Evolutionary conservation across 257 asterid species (phyloP).

Genomic region (Solanum ossicruentum): DNA sequence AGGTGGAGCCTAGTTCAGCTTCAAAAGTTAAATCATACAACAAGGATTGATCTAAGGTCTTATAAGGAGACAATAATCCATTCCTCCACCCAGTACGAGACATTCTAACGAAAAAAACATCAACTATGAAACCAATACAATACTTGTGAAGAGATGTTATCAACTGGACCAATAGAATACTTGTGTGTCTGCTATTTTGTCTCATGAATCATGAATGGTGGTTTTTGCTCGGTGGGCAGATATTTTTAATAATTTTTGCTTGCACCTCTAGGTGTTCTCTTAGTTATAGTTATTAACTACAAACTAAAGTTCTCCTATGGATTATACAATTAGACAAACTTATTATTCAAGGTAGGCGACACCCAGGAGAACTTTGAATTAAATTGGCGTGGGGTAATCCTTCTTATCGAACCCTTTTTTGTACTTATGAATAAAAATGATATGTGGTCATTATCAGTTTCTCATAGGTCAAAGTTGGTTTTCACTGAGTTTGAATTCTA

Average conservation of each 20-base stretch:
- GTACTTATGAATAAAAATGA: background rate
- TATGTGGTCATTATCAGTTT: background rate
- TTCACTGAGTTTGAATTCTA: background rate
- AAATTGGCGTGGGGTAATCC: background rate
- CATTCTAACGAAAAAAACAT: background rate
- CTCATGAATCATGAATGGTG: background rate
- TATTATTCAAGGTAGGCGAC: background rate
- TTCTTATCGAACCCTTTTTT: background rate
- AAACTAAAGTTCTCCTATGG: background rate
- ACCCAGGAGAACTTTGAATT: background rate
- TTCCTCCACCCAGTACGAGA: background rate
- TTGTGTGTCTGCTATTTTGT: background rate
- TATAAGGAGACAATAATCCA: background rate
- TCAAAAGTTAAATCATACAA: background rate
- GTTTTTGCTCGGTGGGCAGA: background rate
- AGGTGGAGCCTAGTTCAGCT: background rate
- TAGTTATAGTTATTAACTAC: background rate
- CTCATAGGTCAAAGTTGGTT: background rate
- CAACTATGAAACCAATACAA: background rate
- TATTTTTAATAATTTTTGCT: background rate
- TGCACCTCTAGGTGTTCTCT: background rate
- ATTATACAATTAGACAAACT: background rate
- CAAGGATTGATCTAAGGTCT: background rate
- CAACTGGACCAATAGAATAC: background rate
- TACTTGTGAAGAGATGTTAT: background rate